These are phyloP conservation scores for Teratosphaeria gauchensis DNA, from an alignment of 2,329 filamentous ascomycete genomes.

Conservation along the genomic window DNA sequence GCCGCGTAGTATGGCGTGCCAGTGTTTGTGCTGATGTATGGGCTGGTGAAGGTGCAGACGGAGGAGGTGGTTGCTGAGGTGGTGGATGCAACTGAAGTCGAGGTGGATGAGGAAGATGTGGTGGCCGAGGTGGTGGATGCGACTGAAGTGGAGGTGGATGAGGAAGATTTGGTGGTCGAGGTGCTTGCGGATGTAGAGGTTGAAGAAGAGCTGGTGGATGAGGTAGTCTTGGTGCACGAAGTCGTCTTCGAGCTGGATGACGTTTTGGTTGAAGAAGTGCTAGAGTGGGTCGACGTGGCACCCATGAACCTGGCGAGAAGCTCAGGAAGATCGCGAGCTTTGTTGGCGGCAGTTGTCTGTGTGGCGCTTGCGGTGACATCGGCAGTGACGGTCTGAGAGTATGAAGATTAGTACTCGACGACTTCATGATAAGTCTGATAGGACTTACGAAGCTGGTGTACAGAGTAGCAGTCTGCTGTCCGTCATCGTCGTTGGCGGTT, in stretches of 20 bases:
- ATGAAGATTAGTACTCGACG: too few species aligned
- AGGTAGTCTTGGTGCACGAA: too few species aligned
- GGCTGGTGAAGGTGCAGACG: neutral
- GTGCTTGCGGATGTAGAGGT: too few species aligned
- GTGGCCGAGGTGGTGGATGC: neutral
- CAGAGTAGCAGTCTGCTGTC: constrained; percentile 9
- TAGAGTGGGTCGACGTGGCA: neutral
- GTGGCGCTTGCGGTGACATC: constrained; percentile 9
- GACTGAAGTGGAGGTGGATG: neutral
- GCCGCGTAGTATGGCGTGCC: constrained; percentile 12
- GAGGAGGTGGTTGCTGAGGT: neutral
- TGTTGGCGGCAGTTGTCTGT: constrained; percentile 3
- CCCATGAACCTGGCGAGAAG: too few species aligned
- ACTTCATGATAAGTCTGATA: too few species aligned
- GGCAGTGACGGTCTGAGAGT: constrained; percentile 1
- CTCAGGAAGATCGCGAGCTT: constrained; percentile 2
- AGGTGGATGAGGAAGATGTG: neutral
- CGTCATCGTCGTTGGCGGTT: constrained; percentile 4
- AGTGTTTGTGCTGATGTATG: neutral
- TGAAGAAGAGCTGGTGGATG: too few species aligned
- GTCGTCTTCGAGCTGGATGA: too few species aligned
- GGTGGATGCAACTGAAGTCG: neutral
- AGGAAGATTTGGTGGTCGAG: neutral
- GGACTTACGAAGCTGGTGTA: constrained; percentile 10
- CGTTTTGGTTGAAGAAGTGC: neutral